Evolutionary conservation across 2,329 filamentous ascomycete species (phyloP), one percentile per base, ranked within the genome.

Genomic region (Trichophyton simii): DNA sequence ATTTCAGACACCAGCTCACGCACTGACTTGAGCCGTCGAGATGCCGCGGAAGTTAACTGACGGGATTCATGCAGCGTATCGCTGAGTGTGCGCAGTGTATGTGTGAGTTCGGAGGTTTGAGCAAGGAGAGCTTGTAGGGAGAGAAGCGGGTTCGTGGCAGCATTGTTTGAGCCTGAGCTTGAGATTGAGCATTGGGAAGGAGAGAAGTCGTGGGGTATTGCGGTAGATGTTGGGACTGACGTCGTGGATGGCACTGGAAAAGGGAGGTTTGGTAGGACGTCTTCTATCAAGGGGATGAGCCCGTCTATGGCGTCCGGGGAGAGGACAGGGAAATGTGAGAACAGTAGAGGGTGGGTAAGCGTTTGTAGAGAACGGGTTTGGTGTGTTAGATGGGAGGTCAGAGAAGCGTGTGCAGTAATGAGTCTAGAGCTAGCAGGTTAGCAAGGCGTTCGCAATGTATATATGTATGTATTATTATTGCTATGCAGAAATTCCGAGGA

Each of bases 41-140:
- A 86, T 1, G 92, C 94, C 8, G 87, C 87, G 2, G 85, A 87
- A 0, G 89, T 94, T 0, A 89, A 88, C 74, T 97, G 92, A 11
- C 90, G 86, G 36, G 88, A 91, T 87, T 97, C 96, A 74, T 97
- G 92, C 38, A 99, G 80, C 2, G 89, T 91, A 72, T 99, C 94
- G 5, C 89, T 90, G 3, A 99, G 80, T 66, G 90, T 87, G 67
- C 89, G 90, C 55, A 99, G 82, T 5, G 89, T 89, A 68, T 89
- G 83, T 7, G 92, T 83, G 31, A 92, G 77, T 64, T 91, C 87
- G 28, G 83, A 78, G 0, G 88, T 91, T 65, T 89, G 79, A 5
- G 82, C 79, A 70, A 89, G 86, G 59, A 92, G 80, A 22, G 83
- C 81, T 62, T 84, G 80, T 54, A 91, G 76, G 8, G 87, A 88